Evolutionary conservation across 1,139 yeast species (phyloP).

Genomic region (Pichia sp.): DNA sequence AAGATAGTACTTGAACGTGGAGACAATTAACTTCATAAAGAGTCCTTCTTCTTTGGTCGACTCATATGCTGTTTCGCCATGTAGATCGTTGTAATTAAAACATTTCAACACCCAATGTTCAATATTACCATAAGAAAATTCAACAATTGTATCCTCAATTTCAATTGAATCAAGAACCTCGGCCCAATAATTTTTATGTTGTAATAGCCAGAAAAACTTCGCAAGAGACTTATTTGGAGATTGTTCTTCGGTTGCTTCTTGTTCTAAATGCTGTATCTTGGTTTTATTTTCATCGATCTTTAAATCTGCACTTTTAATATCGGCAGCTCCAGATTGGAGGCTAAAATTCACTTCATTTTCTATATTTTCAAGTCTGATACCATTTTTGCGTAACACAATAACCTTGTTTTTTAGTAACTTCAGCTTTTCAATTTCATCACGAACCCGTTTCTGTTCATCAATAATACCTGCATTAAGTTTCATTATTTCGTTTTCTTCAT

Average conservation of each 20-base stretch:
- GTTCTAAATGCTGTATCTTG: background rate
- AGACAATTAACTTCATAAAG: conserved; percentile 47
- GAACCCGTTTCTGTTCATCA: conserved; percentile 56
- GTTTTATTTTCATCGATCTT: background rate
- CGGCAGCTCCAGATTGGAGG: conserved; percentile 1
- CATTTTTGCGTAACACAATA: conserved; percentile 69
- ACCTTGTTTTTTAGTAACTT: conserved; percentile 79
- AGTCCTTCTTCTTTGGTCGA: conserved; percentile 69
- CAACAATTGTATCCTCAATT: conserved; percentile 12
- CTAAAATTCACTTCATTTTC: conserved; percentile 7
- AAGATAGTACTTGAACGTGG: conserved; percentile 12
- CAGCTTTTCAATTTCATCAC: conserved; percentile 61
- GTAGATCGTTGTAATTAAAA: conserved; percentile 30
- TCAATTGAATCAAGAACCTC: conserved; percentile 37
- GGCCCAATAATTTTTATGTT: conserved; percentile 69
- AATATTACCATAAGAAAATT: conserved; percentile 16
- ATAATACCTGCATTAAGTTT: conserved; percentile 59
- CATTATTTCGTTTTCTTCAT: conserved; percentile 66
- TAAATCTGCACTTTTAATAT: background rate
- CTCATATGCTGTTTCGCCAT: conserved; percentile 12
- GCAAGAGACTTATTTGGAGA: conserved; percentile 55
- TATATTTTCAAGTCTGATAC: conserved; percentile 70
- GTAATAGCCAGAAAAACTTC: conserved; percentile 71
- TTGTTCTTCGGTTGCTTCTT: conserved; percentile 11
- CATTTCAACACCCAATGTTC: conserved; percentile 42